These are phyloP conservation scores for Sclerotinia sclerotiorum DNA, from an alignment of 2,329 filamentous ascomycete genomes.

Conservation along the genomic window DNA sequence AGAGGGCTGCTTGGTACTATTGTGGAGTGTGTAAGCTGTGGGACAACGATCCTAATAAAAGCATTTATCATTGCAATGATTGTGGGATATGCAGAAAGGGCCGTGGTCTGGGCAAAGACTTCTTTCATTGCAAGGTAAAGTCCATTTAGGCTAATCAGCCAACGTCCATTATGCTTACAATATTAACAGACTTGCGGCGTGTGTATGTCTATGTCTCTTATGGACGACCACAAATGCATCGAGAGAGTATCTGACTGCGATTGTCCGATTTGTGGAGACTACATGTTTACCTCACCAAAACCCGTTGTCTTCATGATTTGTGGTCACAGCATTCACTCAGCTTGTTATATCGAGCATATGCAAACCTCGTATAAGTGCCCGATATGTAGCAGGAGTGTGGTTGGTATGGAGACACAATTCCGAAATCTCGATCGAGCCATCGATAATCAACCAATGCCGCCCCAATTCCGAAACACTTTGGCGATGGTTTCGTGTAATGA, in stretches of 20 bases:
- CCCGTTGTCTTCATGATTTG: constrained; percentile 93
- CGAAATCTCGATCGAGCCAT: constrained; percentile 87
- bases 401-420: constrained; percentile 96
- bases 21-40: constrained; percentile 94
- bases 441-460: constrained; percentile 85
- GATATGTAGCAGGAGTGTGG: constrained; percentile 93
- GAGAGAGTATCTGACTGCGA: constrained; percentile 93
- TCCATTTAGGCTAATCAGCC: background rate
- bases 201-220: constrained; percentile 86
- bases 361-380: constrained; percentile 92
- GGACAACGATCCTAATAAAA: constrained; percentile 88
- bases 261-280: constrained; percentile 94
- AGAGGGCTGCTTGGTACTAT: constrained; percentile 82
- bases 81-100: constrained; percentile 94
- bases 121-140: constrained; percentile 94
- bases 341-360: constrained; percentile 86
- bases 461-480: constrained; percentile 74
- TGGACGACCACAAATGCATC: constrained; percentile 86
- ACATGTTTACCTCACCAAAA: constrained; percentile 88
- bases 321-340: constrained; percentile 91
- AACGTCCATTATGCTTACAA: constrained; percentile 16
- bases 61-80: constrained; percentile 93
- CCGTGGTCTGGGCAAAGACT: constrained; percentile 90
- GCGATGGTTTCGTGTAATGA: constrained; percentile 93
- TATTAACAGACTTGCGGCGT: constrained; percentile 76